phyloP scores from a whole-genome alignment of 2,329 filamentous ascomycete species.

The Harringtonia aguacate region DNA sequence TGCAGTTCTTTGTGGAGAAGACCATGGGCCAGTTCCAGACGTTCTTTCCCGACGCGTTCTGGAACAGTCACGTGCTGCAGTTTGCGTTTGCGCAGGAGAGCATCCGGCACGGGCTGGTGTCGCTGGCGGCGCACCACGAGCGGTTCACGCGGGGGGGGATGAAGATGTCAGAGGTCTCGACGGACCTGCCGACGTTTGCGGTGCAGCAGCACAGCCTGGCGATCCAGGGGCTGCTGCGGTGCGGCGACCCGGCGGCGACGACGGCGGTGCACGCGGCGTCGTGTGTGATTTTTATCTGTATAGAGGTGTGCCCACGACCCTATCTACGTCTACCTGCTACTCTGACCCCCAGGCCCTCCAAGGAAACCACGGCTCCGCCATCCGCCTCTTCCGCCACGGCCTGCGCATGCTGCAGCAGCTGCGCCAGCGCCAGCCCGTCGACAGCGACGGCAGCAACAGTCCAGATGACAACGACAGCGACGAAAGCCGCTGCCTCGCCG shows the following conservation, averaged over 20 bases:
- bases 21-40: conserved; percentile 6
- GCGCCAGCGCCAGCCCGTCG: background rate
- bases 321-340: too few species aligned
- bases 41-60: conserved; percentile 9
- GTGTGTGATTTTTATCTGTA: conserved; percentile 10
- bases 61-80: conserved; percentile 9
- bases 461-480: too few species aligned
- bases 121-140: conserved; percentile 9
- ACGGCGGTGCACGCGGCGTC: conserved; percentile 6
- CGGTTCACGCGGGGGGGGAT: background rate
- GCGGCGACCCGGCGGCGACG: background rate
- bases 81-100: conserved; percentile 7
- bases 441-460: conserved; percentile 1
- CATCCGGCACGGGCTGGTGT: conserved; percentile 7
- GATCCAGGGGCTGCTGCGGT: conserved; percentile 1
- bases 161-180: too few species aligned
- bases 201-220: conserved; percentile 6
- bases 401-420: conserved; percentile 4
- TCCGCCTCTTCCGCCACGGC: conserved; percentile 7
- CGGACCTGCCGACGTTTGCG: too few species aligned
- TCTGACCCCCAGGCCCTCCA: conserved; percentile 2
- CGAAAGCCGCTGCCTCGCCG: too few species aligned
- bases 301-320: too few species aligned
- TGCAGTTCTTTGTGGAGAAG: conserved; percentile 7
- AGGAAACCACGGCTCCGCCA: conserved; percentile 7